A percentile compares a stretch with the other conserved stretches of the same genome.
Conservation (phyloP, 495 filamentous ascomycete genomes). For the Antarctomyces pellizariae region DNA sequence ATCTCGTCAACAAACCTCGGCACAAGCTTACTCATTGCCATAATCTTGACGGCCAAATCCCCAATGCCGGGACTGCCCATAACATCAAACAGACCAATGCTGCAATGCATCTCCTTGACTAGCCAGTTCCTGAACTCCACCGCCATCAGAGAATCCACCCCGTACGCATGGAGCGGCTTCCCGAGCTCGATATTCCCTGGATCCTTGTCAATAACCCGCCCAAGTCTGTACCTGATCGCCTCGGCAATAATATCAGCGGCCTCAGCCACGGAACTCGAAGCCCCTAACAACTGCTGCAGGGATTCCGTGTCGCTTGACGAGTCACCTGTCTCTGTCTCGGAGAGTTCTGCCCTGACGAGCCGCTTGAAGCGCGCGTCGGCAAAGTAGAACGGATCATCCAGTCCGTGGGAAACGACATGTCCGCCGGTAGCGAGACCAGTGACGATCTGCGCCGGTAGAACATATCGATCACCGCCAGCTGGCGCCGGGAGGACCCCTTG, state of each 20-base stretch:
- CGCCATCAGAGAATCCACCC: conserved; percentile 31
- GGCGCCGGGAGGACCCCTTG: conserved; percentile 2
- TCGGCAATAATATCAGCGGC: conserved; percentile 11
- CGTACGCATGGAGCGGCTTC: conserved; percentile 19
- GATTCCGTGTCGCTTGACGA: no score
- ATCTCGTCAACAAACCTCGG: no score
- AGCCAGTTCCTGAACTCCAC: conserved; percentile 35
- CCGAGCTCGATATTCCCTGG: conserved; percentile 15
- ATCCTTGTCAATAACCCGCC: conserved; percentile 12
- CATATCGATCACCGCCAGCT: conserved; percentile 3
- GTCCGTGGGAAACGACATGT: conserved; percentile 3
- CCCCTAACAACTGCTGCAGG: no score
- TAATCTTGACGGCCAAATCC: conserved; percentile 2
- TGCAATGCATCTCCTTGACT: conserved; percentile 18
- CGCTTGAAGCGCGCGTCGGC: conserved; percentile 3
- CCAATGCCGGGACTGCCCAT: conserved; percentile 12
- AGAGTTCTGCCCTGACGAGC: no score
- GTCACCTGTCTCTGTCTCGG: no score
- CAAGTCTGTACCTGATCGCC: conserved; percentile 14
- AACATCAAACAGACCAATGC: conserved; percentile 22
- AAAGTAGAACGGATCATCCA: conserved; percentile 3
- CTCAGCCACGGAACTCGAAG: conserved; percentile 10
- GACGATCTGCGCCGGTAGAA: conserved; percentile 5
- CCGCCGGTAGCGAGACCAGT: conserved; percentile 7
- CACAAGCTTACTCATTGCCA: no score